Evolutionary conservation across 768 basidiomycete species (phyloP), one percentile per base, ranked within the genome.

Genomic region (Lactarius hatsudake): DNA sequence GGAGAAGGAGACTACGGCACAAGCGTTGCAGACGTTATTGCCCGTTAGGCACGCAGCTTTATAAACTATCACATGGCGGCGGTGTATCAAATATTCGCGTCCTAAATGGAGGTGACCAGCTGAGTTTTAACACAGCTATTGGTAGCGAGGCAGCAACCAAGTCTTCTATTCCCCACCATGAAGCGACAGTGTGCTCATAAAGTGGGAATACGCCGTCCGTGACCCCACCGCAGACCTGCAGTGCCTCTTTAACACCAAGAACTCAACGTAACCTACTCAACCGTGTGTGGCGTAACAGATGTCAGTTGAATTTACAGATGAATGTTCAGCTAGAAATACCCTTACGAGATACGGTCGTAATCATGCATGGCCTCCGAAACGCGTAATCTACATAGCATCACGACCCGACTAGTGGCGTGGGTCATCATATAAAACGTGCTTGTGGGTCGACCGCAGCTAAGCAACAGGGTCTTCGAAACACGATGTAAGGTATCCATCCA

Each of bases 1-100:
- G 40, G 88, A 87, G 72, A 92, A 90, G 73, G 84, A 85, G 6
- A 78, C 75, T 3, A 94, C 92, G 1, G 78, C 75, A 54, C 77
- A 75, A 56, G 59, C 76, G 28, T 70, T 81, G 1, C 74, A 76
- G 54, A 72, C 72, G 1, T 83, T 10, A 3, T 60, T 82, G 26
- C 73, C 67, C 20, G 30, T 42, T 17, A 12, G 26, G 12, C n/a
- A 51, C 42, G 26, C 59, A 5, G 28, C 2, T 38, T 59, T 59
- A 23, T 67, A 63, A 62, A 55, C 20, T 53, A 26, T 53, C 51
- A 53, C 51, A 53, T 26, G 45, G 45, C 12, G n/a, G 18, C 4
- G 8, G 20, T n/a, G 48, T 51, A 51, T 23, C 5, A 13, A 51
- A 23, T 51, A 51, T 13, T 53, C 40, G 48, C 3, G 17, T 23